Conservation (phyloP, 2,329 filamentous ascomycete species). For the Coniochaeta sp. region DNA sequence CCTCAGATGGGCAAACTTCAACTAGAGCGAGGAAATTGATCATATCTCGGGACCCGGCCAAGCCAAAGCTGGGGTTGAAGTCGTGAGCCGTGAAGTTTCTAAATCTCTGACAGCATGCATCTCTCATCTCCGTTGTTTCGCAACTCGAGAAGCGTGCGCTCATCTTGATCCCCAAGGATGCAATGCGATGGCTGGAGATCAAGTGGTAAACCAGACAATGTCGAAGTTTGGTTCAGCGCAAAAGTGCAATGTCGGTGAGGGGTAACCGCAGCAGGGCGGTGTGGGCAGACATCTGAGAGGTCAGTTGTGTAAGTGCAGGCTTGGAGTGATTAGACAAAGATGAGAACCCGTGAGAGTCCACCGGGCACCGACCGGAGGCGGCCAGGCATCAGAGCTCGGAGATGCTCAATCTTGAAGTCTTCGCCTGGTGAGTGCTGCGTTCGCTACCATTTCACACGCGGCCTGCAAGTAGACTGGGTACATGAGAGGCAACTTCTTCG, state of each 20-base stretch:
- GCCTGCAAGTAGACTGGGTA: no score
- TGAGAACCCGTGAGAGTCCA: no score
- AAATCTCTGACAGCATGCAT: background rate
- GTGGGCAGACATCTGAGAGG: background rate
- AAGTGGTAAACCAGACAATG: background rate
- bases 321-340: background rate
- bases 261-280: slow-evolving; percentile 1
- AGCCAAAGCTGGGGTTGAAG: background rate
- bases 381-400: background rate
- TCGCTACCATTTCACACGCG: no score
- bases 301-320: background rate
- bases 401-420: background rate
- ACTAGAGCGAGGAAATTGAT: no score
- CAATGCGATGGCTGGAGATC: background rate
- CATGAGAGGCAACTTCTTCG: background rate
- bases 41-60: background rate
- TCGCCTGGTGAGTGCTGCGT: no score
- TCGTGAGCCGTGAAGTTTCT: no score
- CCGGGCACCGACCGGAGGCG: background rate
- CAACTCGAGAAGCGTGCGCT: background rate
- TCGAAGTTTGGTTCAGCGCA: background rate
- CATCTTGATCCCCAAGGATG: background rate
- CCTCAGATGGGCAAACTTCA: background rate
- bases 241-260: slow-evolving; percentile 1
- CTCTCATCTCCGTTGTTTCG: background rate